Evolutionary conservation across 2,329 filamentous ascomycete genomes (phyloP).

Genomic region (Zymoseptoria crescenta): DNA sequence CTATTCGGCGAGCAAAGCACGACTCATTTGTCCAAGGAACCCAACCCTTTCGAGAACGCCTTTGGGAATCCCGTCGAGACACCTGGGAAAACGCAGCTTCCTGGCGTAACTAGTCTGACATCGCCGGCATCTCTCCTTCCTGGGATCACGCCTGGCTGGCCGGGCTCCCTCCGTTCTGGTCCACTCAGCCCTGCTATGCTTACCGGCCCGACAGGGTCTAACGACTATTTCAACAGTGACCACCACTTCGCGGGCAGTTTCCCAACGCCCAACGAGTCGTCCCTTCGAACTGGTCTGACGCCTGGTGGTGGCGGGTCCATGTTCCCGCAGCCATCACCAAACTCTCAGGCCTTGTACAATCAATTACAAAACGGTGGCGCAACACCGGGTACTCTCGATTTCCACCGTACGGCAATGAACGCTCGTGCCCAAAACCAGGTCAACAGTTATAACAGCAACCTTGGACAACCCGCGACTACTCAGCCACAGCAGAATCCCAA

Average conservation of each 20-base stretch:
- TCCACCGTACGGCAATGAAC: slow-evolving; percentile 84
- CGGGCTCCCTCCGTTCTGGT: slow-evolving; percentile 79
- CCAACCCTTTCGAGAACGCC: slow-evolving; percentile 94
- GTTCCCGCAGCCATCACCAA: slow-evolving; percentile 88
- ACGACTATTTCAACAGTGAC: slow-evolving; percentile 68
- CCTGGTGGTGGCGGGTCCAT: slow-evolving; percentile 93
- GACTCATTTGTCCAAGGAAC: slow-evolving; percentile 62
- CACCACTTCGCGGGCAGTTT: slow-evolving; percentile 80
- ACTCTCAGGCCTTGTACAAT: slow-evolving; percentile 73
- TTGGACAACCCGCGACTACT: slow-evolving; percentile 34
- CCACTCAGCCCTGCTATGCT: slow-evolving; percentile 97
- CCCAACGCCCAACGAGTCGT: slow-evolving; percentile 94
- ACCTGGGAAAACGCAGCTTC: slow-evolving; percentile 70
- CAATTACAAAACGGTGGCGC: slow-evolving; percentile 72
- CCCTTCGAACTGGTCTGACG: slow-evolving; percentile 80
- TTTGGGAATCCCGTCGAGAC: slow-evolving; percentile 72
- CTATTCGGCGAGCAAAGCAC: slow-evolving; percentile 39
- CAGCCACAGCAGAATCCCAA: slow-evolving; percentile 36
- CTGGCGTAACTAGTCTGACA: slow-evolving; percentile 81
- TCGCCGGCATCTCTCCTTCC: slow-evolving; percentile 77
- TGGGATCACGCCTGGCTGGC: slow-evolving; percentile 71
- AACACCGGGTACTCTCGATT: slow-evolving; percentile 86
- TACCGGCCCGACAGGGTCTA: slow-evolving; percentile 62
- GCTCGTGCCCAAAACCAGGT: slow-evolving; percentile 56
- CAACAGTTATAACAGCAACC: slow-evolving; percentile 30